Evolutionary conservation across 2,329 filamentous ascomycete genomes (phyloP).

Genomic region (Chaetomium sp.): DNA sequence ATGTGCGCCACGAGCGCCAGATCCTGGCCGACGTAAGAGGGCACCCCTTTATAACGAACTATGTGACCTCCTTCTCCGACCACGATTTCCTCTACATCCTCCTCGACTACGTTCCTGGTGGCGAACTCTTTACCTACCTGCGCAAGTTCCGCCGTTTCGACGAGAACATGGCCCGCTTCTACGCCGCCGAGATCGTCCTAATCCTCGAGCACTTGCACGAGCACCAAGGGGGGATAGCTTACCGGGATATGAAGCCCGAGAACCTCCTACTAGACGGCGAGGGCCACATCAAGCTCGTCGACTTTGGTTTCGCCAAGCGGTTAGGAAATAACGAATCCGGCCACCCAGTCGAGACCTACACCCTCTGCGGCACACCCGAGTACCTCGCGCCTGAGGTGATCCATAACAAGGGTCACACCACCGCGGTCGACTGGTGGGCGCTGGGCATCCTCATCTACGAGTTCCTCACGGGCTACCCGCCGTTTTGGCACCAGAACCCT

Average conservation of each 20-base stretch:
- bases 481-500: slow-evolving; percentile 84
- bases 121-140: slow-evolving; percentile 83
- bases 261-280: slow-evolving; percentile 77
- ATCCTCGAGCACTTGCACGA: slow-evolving; percentile 82
- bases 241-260: slow-evolving; percentile 80
- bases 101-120: slow-evolving; percentile 80
- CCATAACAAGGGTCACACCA: slow-evolving; percentile 75
- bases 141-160: slow-evolving; percentile 77
- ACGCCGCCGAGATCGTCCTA: slow-evolving; percentile 80
- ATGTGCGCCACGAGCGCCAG: slow-evolving; percentile 80
- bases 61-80: slow-evolving; percentile 79
- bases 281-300: slow-evolving; percentile 79
- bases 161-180: slow-evolving; percentile 76
- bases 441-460: slow-evolving; percentile 83
- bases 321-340: slow-evolving; percentile 58
- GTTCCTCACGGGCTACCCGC: slow-evolving; percentile 81
- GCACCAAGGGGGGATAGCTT: slow-evolving; percentile 73
- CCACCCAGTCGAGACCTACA: slow-evolving; percentile 70
- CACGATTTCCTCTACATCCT: slow-evolving; percentile 79
- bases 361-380: slow-evolving; percentile 79
- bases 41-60: slow-evolving; percentile 80
- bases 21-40: slow-evolving; percentile 77
- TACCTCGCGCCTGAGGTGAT: slow-evolving; percentile 85
- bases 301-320: slow-evolving; percentile 84
- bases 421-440: slow-evolving; percentile 86